Evolutionary conservation across 148 eudicot genomes (phyloP).

Genomic region (Rhododendron vialii): DNA sequence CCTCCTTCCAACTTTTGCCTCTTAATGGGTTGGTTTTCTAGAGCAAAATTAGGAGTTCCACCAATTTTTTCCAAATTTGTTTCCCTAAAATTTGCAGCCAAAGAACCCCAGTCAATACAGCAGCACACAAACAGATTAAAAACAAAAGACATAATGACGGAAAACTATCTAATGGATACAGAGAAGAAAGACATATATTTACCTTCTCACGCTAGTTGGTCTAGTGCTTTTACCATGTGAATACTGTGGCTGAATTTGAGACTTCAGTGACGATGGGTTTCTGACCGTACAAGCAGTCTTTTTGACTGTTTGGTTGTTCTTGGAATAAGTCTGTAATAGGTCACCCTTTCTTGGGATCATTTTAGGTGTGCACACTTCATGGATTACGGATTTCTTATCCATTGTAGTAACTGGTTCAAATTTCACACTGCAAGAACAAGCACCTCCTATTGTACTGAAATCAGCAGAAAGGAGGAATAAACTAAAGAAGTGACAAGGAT

Average conservation of each 20-base stretch:
- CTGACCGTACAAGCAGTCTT: conserved; percentile 54
- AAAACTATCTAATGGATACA: neutral
- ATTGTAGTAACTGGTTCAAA: conserved; percentile 1
- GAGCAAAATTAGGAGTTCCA: conserved; percentile 69
- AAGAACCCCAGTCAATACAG: neutral
- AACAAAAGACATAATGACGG: neutral
- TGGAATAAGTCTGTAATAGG: conserved; percentile 24
- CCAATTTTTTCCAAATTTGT: conserved; percentile 27
- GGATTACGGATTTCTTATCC: neutral
- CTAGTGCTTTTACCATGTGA: conserved; percentile 52
- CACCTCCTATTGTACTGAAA: conserved; percentile 20
- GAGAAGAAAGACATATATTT: neutral
- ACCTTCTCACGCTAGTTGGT: conserved; percentile 59
- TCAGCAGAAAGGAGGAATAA: neutral
- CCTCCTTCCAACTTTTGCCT: conserved; percentile 88
- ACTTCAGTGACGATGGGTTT: conserved; percentile 62
- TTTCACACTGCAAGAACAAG: conserved; percentile 15
- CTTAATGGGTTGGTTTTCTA: conserved; percentile 89
- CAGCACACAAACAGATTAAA: neutral
- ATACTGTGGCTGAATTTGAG: conserved; percentile 34
- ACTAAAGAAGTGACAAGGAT: neutral
- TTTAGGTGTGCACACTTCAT: conserved; percentile 64
- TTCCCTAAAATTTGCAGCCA: conserved; percentile 23
- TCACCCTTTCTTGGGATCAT: conserved; percentile 23
- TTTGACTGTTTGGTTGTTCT: conserved; percentile 49